Conservation (phyloP, 2,329 filamentous ascomycete species). For the Metarhizium anisopliae region DNA sequence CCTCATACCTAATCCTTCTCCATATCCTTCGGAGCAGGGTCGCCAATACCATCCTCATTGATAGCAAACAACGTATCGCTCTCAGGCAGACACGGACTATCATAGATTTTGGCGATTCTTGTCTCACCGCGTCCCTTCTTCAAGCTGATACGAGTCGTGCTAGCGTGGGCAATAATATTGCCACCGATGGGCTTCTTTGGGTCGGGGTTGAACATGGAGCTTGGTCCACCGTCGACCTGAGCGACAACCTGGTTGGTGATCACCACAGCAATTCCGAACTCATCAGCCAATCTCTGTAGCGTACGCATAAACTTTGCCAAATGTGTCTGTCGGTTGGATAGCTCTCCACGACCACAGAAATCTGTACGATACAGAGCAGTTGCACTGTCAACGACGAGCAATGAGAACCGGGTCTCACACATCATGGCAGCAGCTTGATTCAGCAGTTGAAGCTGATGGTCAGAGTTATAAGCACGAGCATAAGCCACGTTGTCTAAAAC, state of each 20-base stretch:
- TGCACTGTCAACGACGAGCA: constrained; percentile 92
- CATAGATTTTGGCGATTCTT: constrained; percentile 97
- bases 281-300: constrained; percentile 66
- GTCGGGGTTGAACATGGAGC: constrained; percentile 98
- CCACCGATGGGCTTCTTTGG: constrained; percentile 98
- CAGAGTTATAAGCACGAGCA: constrained; percentile 95
- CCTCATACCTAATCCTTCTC: constrained; percentile 58
- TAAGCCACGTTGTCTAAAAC: constrained; percentile 98
- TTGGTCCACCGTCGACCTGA: constrained; percentile 92
- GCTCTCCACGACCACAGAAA: constrained; percentile 90
- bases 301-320: constrained; percentile 83
- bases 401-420: constrained; percentile 95
- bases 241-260: constrained; percentile 99
- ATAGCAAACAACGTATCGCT: constrained; percentile 96
- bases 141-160: constrained; percentile 85
- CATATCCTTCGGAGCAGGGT: constrained; percentile 89
- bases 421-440: constrained; percentile 98
- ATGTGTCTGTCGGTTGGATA: constrained; percentile 87
- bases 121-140: constrained; percentile 96
- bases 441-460: constrained; percentile 90
- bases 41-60: constrained; percentile 91
- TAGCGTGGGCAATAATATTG: constrained; percentile 97
- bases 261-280: constrained; percentile 94
- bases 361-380: constrained; percentile 94
- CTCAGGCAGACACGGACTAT: constrained; percentile 93